These are phyloP conservation scores for Pelagomonas calceolata DNA, from an alignment of 108 stramenopile species.

Conservation along the genomic window DNA sequence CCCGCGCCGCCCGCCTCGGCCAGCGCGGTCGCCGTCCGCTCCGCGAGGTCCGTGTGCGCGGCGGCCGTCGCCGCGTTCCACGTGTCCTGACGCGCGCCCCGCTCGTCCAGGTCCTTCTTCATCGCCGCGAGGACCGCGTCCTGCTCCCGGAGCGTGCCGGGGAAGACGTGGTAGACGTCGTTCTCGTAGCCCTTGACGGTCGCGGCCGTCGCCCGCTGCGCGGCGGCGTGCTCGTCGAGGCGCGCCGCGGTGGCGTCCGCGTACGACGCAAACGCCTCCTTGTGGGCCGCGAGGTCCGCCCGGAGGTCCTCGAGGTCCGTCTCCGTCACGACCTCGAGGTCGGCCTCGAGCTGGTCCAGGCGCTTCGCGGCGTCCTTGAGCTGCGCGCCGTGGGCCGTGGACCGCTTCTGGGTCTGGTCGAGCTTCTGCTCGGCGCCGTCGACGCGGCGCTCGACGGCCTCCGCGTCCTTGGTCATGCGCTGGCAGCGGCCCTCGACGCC, in stretches of 20 bases:
- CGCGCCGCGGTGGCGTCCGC: not conserved
- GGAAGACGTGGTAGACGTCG: not conserved
- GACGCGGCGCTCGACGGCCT: not conserved
- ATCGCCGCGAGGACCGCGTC: not conserved
- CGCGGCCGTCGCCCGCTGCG: not conserved
- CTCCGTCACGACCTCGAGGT: too few species aligned
- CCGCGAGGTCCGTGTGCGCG: not conserved
- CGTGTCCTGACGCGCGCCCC: not conserved
- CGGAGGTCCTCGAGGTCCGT: too few species aligned
- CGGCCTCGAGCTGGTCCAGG: not conserved
- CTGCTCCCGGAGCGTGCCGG: not conserved
- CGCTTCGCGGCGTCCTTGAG: not conserved
- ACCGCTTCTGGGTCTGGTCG: not conserved
- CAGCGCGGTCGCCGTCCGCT: not conserved
- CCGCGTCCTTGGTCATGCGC: not conserved
- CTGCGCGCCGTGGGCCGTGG: not conserved
- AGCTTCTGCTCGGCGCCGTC: not conserved
- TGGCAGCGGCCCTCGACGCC: not conserved
- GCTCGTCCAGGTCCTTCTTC: not conserved
- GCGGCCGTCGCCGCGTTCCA: not conserved
- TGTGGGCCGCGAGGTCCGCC: too few species aligned
- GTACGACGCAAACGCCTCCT: not conserved
- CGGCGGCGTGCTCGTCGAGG: not conserved
- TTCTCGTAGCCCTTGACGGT: not conserved
- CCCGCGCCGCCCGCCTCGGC: not conserved